Percentiles rank a stretch among this genome's conserved stretches.
These are phyloP conservation scores for Cystobasidium sp. DNA, from an alignment of 1,284 basidiomycete genomes.

Conservation along the genomic window DNA sequence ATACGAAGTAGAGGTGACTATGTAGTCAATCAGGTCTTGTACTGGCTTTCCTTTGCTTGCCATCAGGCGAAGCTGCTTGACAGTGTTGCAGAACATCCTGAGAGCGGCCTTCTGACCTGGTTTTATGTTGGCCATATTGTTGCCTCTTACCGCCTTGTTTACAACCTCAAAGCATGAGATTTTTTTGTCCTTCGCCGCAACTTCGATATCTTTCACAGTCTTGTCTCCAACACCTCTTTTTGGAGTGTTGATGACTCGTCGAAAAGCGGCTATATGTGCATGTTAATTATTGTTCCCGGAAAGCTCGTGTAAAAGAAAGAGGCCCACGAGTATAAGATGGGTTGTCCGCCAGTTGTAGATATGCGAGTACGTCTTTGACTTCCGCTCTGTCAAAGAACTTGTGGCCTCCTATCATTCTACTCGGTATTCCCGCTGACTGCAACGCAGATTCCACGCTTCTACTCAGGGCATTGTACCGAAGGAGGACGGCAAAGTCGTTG, in stretches of 20 bases:
- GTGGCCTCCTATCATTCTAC: constrained; percentile 67
- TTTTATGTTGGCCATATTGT: constrained; percentile 66
- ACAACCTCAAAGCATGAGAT: constrained; percentile 67
- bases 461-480: constrained; percentile 82
- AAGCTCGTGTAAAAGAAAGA: background rate
- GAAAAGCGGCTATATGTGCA: constrained; percentile 66
- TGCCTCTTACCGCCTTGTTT: constrained; percentile 67
- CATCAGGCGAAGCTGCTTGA: constrained; percentile 1
- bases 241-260: constrained; percentile 77
- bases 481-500: constrained; percentile 77
- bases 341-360: constrained; percentile 83
- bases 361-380: constrained; percentile 86
- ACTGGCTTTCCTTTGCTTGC: constrained; percentile 65
- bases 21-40: constrained; percentile 67
- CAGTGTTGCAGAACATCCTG: constrained; percentile 64
- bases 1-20: constrained; percentile 69
- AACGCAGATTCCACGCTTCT: constrained; percentile 76
- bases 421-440: constrained; percentile 77
- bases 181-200: constrained; percentile 63
- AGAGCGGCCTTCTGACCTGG: constrained; percentile 69
- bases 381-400: constrained; percentile 47
- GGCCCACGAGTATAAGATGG: constrained; percentile 64
- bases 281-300: background rate
- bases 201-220: constrained; percentile 68
- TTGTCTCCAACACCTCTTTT: constrained; percentile 80